Evolutionary conservation across 2,329 filamentous ascomycete genomes (phyloP).

Genomic region (Bimuria novae-zelandiae): DNA sequence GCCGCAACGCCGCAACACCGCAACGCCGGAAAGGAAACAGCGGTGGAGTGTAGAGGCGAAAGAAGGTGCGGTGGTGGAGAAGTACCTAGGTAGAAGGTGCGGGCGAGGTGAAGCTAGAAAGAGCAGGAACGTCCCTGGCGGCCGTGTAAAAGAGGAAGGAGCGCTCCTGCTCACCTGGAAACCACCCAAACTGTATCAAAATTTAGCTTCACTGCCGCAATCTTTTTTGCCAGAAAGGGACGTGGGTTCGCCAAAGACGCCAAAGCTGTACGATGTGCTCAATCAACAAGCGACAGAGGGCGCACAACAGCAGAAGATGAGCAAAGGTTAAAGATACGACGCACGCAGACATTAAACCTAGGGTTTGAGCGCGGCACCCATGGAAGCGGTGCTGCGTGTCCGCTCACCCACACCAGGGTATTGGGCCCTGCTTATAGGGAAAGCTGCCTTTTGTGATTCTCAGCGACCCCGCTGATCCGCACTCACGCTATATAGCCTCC

Average conservation of each 20-base stretch:
- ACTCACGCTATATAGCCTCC: conserved; percentile 5
- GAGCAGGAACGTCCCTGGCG: background rate
- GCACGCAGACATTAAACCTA: no score
- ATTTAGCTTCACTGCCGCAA: background rate
- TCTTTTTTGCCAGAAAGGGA: background rate
- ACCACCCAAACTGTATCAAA: background rate
- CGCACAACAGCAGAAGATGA: no score
- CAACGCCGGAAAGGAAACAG: conserved; percentile 14
- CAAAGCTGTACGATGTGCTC: no score
- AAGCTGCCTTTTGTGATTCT: background rate
- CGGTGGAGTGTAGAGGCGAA: background rate
- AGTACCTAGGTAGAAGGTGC: background rate
- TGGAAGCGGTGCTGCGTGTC: background rate
- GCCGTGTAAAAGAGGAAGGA: conserved; percentile 12
- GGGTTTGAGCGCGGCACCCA: background rate
- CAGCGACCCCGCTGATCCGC: background rate
- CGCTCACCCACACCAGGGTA: background rate
- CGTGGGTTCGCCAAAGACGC: background rate
- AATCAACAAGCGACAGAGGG: no score
- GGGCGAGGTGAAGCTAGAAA: background rate
- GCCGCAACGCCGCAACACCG: background rate
- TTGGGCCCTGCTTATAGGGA: background rate
- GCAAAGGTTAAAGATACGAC: no score
- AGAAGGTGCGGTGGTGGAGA: background rate
- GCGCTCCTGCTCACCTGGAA: conserved; percentile 10